Conservation (phyloP, 2,329 filamentous ascomycete genomes). For the Trichoderma koningiopsis region DNA sequence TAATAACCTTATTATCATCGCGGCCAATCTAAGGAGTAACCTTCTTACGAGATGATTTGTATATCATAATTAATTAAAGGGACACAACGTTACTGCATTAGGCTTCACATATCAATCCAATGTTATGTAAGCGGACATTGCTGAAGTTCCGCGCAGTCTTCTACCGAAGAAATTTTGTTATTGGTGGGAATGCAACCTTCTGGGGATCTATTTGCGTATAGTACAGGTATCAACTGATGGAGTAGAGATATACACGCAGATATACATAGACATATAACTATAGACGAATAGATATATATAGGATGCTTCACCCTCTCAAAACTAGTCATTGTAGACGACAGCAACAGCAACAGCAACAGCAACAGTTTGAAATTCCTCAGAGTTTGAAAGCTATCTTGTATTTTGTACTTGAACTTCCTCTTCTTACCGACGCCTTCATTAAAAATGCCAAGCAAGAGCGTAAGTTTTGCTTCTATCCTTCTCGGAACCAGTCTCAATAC, state of each 20-base stretch:
- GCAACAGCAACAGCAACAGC: neutral
- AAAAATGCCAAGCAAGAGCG: neutral
- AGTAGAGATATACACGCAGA: neutral
- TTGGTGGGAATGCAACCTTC: neutral
- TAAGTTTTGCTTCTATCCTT: neutral
- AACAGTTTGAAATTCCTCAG: neutral
- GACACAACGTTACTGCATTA: neutral
- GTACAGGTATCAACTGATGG: neutral
- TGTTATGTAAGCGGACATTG: neutral
- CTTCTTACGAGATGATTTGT: slow-evolving; percentile 16
- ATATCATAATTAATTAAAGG: neutral
- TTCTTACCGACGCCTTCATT: neutral
- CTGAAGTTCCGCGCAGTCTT: neutral
- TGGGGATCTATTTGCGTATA: neutral
- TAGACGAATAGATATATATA: neutral
- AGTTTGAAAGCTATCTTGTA: neutral
- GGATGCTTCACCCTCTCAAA: neutral
- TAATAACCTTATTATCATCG: neutral
- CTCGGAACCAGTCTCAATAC: too few relatives aligned
- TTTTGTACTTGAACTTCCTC: neutral
- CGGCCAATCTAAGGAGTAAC: neutral
- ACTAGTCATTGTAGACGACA: neutral
- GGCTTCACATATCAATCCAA: neutral
- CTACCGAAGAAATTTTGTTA: neutral
- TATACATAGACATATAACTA: neutral